phyloP scores from a whole-genome alignment of 139 green algal genomes.

The Chlamydomonas asymmetrica region DNA sequence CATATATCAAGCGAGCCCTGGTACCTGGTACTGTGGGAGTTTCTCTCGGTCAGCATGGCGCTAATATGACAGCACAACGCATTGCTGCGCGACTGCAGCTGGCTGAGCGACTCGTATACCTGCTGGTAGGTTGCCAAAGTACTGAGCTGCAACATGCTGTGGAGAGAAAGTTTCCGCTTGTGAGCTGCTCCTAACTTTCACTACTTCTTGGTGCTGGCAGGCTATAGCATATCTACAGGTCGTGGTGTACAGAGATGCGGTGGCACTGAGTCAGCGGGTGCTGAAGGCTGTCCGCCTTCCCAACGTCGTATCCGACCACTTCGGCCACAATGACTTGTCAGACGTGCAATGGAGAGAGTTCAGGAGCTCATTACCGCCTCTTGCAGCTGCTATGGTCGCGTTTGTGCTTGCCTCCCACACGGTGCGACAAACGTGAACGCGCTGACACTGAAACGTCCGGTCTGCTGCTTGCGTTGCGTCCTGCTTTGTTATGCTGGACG shows the following conservation, averaged over 20 bases:
- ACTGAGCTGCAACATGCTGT: neutral
- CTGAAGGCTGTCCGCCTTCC: neutral
- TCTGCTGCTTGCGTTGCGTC: no score
- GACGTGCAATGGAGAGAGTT: slow-evolving; percentile 84
- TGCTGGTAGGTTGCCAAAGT: neutral
- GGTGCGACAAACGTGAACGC: no score
- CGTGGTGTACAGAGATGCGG: slow-evolving; percentile 21
- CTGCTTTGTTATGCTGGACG: no score
- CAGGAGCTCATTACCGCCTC: slow-evolving; percentile 39
- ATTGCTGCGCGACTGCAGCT: neutral
- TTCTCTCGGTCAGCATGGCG: no score
- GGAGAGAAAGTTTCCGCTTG: neutral
- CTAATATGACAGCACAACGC: neutral
- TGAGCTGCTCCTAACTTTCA: neutral
- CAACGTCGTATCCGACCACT: neutral
- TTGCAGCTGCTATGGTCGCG: slow-evolving; percentile 32
- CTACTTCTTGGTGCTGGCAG: slow-evolving; percentile 4
- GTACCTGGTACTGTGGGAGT: no score
- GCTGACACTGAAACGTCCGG: no score
- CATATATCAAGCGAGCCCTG: no score
- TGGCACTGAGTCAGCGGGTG: slow-evolving; percentile 6
- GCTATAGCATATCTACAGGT: slow-evolving; percentile 24
- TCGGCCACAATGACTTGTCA: slow-evolving; percentile 64
- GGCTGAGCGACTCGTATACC: neutral
- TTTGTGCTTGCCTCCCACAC: slow-evolving; percentile 41